These are phyloP conservation scores for Funneliformis caledonium DNA, from an alignment of 371 early-diverging fungal species.

Conservation along the genomic window DNA sequence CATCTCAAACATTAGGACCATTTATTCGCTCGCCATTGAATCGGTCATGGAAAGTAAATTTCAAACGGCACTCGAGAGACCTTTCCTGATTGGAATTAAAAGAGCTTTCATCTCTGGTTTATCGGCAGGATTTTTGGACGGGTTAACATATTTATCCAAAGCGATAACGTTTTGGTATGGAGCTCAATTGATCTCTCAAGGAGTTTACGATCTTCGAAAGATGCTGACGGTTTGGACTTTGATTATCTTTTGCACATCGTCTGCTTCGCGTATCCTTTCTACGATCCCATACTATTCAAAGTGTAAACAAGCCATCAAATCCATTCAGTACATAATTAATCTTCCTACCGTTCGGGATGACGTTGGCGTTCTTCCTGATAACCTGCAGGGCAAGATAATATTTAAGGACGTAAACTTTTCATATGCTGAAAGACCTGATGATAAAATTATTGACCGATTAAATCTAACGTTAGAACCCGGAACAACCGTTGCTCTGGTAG, in stretches of 20 bases:
- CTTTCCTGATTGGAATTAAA: neutral
- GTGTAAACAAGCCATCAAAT: conserved; percentile 69
- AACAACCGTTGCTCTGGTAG: conserved; percentile 73
- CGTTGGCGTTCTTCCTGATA: conserved; percentile 51
- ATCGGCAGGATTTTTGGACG: conserved; percentile 6
- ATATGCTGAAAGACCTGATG: conserved; percentile 78
- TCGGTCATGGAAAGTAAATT: neutral
- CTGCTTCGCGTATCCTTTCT: conserved; percentile 57
- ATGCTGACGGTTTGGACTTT: neutral
- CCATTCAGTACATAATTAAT: conserved; percentile 81
- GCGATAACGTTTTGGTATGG: conserved; percentile 40
- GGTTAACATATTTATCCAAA: conserved; percentile 16
- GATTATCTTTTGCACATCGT: conserved; percentile 43
- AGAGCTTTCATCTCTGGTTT: neutral
- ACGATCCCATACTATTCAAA: conserved; percentile 63
- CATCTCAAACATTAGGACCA: conserved; percentile 14
- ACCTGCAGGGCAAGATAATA: conserved; percentile 50
- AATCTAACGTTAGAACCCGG: conserved; percentile 61
- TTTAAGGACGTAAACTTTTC: conserved; percentile 66
- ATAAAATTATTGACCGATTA: conserved; percentile 58
- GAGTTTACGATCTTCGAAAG: neutral
- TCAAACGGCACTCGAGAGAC: neutral
- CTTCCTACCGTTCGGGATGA: conserved; percentile 69
- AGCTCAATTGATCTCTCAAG: conserved; percentile 8
- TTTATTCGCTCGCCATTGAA: conserved; percentile 11